Evolutionary conservation across 2,329 filamentous ascomycete species (phyloP).

Genomic region (Amylocarpus encephaloides): DNA sequence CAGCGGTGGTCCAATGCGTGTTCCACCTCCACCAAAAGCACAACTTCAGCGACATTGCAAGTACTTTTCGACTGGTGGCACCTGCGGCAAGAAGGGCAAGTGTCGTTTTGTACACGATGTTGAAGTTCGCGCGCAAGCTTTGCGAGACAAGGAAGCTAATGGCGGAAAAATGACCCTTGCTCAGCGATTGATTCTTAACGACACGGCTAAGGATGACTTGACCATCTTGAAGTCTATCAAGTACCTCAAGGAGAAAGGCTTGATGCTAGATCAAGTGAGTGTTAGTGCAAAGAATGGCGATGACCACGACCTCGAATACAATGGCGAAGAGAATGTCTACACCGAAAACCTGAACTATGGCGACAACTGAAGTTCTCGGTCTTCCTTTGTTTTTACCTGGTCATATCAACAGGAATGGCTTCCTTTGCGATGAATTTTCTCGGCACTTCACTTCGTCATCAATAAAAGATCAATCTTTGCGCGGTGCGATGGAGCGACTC

Average conservation of each 20-base stretch:
- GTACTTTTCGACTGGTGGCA: constrained; percentile 63
- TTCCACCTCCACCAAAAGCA: constrained; percentile 46
- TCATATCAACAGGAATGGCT: neutral
- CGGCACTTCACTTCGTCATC: constrained; percentile 3
- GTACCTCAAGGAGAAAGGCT: constrained; percentile 48
- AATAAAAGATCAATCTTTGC: neutral
- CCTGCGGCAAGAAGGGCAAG: constrained; percentile 68
- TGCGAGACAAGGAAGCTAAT: constrained; percentile 58
- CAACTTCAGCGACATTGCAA: constrained; percentile 63
- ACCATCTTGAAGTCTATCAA: constrained; percentile 60
- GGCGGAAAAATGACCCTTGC: constrained; percentile 60
- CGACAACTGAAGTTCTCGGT: constrained; percentile 19
- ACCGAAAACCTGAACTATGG: constrained; percentile 25
- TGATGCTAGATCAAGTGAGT: constrained; percentile 30
- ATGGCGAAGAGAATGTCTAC: constrained; percentile 24
- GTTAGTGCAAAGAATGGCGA: constrained; percentile 22
- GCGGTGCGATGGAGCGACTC: neutral
- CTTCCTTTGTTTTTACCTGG: constrained; percentile 1
- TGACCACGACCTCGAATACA: constrained; percentile 14
- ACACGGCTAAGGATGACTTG: constrained; percentile 62
- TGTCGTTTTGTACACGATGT: constrained; percentile 66
- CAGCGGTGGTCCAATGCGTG: constrained; percentile 20
- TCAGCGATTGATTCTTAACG: constrained; percentile 59
- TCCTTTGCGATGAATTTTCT: neutral
- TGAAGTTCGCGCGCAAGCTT: constrained; percentile 54